Conservation (phyloP, 495 filamentous ascomycete species). For the Melanomma pulvis-pyrius region DNA sequence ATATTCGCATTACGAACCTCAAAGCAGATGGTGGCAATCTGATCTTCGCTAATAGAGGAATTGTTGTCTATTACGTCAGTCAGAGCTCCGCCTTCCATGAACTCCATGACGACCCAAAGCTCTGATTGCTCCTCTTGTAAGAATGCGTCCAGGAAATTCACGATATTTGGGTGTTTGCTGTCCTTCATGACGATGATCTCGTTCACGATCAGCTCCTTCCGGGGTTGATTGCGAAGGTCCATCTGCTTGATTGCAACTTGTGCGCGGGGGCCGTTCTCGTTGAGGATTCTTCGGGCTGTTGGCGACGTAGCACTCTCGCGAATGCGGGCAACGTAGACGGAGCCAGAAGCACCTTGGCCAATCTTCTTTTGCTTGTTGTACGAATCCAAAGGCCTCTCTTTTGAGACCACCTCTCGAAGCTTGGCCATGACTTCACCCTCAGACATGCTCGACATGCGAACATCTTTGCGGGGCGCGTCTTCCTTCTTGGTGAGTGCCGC, state of each 20-base stretch:
- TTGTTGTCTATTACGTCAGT: slow-evolving; percentile 99
- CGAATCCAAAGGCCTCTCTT: slow-evolving; percentile 84
- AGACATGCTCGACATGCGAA: slow-evolving; percentile 96
- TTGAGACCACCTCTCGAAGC: slow-evolving; percentile 87
- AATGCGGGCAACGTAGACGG: slow-evolving; percentile 95
- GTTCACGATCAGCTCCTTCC: slow-evolving; percentile 98
- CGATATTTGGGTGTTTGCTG: slow-evolving; percentile 95
- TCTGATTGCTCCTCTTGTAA: slow-evolving; percentile 88
- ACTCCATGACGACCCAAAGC: slow-evolving; percentile 99
- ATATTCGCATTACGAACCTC: slow-evolving; percentile 63
- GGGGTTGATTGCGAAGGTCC: slow-evolving; percentile 94
- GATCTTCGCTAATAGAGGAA: slow-evolving; percentile 83
- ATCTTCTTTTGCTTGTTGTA: slow-evolving; percentile 99
- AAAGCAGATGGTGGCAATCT: slow-evolving; percentile 94
- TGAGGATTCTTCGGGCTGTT: slow-evolving; percentile 67
- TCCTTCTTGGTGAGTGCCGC: slow-evolving; percentile 74
- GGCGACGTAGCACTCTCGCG: slow-evolving; percentile 70
- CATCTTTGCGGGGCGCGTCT: slow-evolving; percentile 75
- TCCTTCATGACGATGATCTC: slow-evolving; percentile 99
- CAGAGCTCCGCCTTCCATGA: slow-evolving; percentile 96
- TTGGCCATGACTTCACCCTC: slow-evolving; percentile 97
- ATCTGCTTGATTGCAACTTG: slow-evolving; percentile 99
- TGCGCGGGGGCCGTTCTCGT: slow-evolving; percentile 65
- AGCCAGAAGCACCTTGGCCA: slow-evolving; percentile 95
- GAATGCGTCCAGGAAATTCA: slow-evolving; percentile 98